These are phyloP conservation scores for Samsoniella hepiali DNA, from an alignment of 2,329 filamentous ascomycete species.

Conservation along the genomic window DNA sequence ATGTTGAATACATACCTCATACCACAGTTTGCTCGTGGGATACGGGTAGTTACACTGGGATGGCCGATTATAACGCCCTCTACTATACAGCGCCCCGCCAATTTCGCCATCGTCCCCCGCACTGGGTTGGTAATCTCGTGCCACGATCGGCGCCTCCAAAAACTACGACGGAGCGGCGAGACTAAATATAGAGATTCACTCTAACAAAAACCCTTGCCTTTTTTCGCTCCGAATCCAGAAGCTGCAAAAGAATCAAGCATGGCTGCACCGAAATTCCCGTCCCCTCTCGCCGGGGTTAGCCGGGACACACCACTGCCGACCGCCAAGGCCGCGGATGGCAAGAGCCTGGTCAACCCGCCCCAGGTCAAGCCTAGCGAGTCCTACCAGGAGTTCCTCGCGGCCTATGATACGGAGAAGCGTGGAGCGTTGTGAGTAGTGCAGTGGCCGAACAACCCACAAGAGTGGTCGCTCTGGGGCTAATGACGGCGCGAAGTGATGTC, in stretches of 20 bases:
- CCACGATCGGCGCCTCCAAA: neutral
- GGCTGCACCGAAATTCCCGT: slow-evolving; percentile 31
- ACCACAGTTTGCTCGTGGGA: neutral
- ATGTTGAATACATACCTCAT: too few species aligned
- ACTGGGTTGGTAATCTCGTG: slow-evolving; percentile 13
- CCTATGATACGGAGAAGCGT: slow-evolving; percentile 61
- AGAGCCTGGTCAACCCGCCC: slow-evolving; percentile 68
- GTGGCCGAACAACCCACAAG: too few species aligned
- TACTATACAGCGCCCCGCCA: neutral
- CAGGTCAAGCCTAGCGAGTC: slow-evolving; percentile 59
- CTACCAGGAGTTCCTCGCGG: slow-evolving; percentile 66
- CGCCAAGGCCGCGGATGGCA: slow-evolving; percentile 68
- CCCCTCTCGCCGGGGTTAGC: slow-evolving; percentile 57
- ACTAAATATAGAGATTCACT: neutral
- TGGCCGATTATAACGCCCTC: neutral
- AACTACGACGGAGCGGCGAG: neutral
- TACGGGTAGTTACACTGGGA: neutral
- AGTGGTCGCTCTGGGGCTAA: neutral
- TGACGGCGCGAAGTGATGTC: slow-evolving; percentile 55
- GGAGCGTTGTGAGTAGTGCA: slow-evolving; percentile 65
- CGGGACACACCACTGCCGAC: slow-evolving; percentile 52
- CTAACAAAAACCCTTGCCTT: neutral
- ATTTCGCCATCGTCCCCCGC: slow-evolving; percentile 1
- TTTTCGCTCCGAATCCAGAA: neutral
- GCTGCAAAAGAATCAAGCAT: neutral